Conservation (phyloP, 345 rosid genomes). For the Acer campestre region DNA sequence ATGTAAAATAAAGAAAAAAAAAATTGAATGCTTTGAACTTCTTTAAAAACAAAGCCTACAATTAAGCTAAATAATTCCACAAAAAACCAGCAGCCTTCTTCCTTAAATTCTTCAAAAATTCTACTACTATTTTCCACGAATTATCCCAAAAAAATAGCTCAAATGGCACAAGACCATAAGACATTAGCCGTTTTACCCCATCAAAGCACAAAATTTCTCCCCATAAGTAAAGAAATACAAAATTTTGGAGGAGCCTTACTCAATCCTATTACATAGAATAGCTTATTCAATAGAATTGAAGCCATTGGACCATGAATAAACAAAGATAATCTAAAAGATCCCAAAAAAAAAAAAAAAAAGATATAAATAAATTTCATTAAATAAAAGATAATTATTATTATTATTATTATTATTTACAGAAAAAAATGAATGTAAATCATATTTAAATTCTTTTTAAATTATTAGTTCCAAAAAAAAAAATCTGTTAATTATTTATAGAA, state of each 20-base stretch:
- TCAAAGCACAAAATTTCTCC: neutral
- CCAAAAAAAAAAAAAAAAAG: too few species aligned
- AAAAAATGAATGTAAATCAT: too few species aligned
- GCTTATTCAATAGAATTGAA: neutral
- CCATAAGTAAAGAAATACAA: neutral
- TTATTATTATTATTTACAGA: too few species aligned
- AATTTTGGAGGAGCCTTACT: neutral
- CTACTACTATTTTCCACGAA: neutral
- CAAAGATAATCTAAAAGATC: too few species aligned
- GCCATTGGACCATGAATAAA: too few species aligned
- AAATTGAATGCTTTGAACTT: too few species aligned
- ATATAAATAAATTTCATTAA: too few species aligned
- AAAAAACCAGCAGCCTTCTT: neutral
- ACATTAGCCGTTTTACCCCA: neutral
- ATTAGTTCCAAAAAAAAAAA: too few species aligned
- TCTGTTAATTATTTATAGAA: too few species aligned
- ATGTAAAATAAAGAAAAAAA: neutral
- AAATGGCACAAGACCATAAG: neutral
- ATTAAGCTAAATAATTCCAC: too few species aligned
- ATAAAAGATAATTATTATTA: too few species aligned
- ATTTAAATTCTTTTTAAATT: too few species aligned
- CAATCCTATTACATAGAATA: neutral
- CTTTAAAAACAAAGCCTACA: neutral
- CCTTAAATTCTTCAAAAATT: neutral
- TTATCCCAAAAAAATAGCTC: neutral